Evolutionary conservation across 345 rosid genomes (phyloP), one percentile per base, ranked within the genome.

Genomic region (Syzygium oleosum): DNA sequence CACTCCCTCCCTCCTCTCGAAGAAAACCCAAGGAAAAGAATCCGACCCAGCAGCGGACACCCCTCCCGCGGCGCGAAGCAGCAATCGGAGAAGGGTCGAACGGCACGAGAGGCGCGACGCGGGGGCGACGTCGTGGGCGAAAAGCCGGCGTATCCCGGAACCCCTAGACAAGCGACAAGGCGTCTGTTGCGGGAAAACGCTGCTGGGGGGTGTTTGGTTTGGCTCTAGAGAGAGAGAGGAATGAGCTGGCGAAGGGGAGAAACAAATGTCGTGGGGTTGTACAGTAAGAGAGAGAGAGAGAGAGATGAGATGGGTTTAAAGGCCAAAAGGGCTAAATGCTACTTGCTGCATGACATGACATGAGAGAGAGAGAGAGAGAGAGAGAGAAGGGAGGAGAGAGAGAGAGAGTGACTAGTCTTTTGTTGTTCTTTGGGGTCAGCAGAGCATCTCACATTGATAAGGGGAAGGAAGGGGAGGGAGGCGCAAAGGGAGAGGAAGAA

Each of bases 181-280:
- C 94, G 93, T 94, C 94, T 92, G 92, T 92, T 91, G 93, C 89
- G 88, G 90, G 91, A 87, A 88, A 91, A 85, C 90, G 91, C 89
- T 80, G 94, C 88, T 88, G 85, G 80, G 54, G 7, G 46, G 43
- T 5, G n/a, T n/a, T n/a, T n/a, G 5, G 43, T 41, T 41, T 4
- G 43, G 43, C 43, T 41, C 43, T 41, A 55, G 3, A 58, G 54
- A 85, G 88, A 85, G 43, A 88, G 88, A 90, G 89, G 91, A 58
- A 87, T 87, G 85, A 58, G 85, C 59, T 87, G 88, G 86, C 83
- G 38, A 86, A n/a, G 46, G 46, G 0, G 87, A 23, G 87, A 51
- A 80, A 25, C 86, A 84, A 83, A 80, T 88, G 59, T 51, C 86
- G 83, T 58, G 22, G 79, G 80, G 54, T 27, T 79, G 88, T 49